phyloP scores from a whole-genome alignment of 2,329 filamentous ascomycete genomes.

The Aspergillus vadensis region DNA sequence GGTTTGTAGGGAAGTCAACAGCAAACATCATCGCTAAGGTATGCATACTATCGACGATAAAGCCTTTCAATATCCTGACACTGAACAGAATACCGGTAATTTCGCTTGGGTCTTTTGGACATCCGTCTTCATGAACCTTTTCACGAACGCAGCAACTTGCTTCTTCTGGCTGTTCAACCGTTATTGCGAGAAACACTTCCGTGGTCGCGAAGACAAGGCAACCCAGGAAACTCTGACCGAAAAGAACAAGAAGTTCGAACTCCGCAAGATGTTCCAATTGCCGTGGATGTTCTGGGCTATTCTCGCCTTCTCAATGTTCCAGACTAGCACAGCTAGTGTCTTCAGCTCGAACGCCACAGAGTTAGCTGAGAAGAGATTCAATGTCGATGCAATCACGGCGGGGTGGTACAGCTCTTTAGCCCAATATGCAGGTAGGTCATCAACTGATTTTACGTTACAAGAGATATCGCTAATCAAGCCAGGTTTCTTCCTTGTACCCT shows the following conservation, averaged over 20 bases:
- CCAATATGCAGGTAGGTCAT: slow-evolving; percentile 52
- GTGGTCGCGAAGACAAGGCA: slow-evolving; percentile 54
- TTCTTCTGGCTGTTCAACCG: slow-evolving; percentile 60
- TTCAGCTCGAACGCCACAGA: slow-evolving; percentile 63
- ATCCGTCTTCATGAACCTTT: slow-evolving; percentile 66
- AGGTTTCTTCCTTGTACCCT: slow-evolving; percentile 60
- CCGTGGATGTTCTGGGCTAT: slow-evolving; percentile 64
- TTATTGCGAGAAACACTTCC: slow-evolving; percentile 53
- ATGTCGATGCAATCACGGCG: slow-evolving; percentile 56
- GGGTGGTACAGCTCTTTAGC: slow-evolving; percentile 63
- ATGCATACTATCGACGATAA: not conserved
- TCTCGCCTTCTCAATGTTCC: slow-evolving; percentile 58
- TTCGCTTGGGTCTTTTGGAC: slow-evolving; percentile 66
- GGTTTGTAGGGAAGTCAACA: slow-evolving; percentile 62
- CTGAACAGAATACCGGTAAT: slow-evolving; percentile 53
- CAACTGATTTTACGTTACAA: not conserved
- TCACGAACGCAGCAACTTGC: slow-evolving; percentile 59
- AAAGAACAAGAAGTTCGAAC: slow-evolving; percentile 60
- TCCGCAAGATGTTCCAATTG: slow-evolving; percentile 57
- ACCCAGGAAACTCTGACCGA: slow-evolving; percentile 63
- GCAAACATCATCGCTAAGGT: slow-evolving; percentile 60
- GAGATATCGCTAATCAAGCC: not conserved
- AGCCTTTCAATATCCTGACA: slow-evolving; percentile 2
- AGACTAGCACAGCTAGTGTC: slow-evolving; percentile 58
- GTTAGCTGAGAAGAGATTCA: slow-evolving; percentile 61